These are phyloP conservation scores for Cryphonectria nitschkei DNA, from an alignment of 2,329 filamentous ascomycete genomes.

Conservation along the genomic window DNA sequence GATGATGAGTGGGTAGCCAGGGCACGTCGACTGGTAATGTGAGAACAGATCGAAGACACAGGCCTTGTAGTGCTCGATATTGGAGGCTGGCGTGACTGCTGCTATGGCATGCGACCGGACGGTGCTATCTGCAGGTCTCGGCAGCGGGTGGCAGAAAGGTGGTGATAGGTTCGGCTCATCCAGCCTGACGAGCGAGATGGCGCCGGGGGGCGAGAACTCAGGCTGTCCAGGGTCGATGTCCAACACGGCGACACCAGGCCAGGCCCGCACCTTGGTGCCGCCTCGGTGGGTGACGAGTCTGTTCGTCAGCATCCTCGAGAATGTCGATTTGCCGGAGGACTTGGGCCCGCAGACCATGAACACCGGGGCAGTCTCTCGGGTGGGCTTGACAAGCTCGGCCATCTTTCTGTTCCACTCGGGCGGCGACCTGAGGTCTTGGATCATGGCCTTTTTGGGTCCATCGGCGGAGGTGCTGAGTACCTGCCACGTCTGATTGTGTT, in stretches of 20 bases:
- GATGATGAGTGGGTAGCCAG: conserved; percentile 62
- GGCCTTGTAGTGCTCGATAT: conserved; percentile 67
- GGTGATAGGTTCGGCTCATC: conserved; percentile 65
- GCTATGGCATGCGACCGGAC: conserved; percentile 70
- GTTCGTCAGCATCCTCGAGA: conserved; percentile 69
- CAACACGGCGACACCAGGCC: conserved; percentile 57
- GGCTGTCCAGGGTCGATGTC: conserved; percentile 80
- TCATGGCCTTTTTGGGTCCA: conserved; percentile 49
- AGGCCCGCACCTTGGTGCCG: conserved; percentile 34
- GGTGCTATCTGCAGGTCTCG: conserved; percentile 40
- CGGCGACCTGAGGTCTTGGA: conserved; percentile 60
- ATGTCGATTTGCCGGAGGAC: conserved; percentile 76
- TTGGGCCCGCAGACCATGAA: conserved; percentile 71
- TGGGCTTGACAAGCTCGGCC: conserved; percentile 47
- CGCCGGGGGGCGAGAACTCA: conserved; percentile 72
- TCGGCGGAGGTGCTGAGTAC: conserved; percentile 55
- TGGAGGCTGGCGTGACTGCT: conserved; percentile 65
- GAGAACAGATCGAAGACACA: conserved; percentile 67
- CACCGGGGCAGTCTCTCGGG: conserved; percentile 41
- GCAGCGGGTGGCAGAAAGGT: conserved; percentile 64
- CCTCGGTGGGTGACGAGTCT: conserved; percentile 59
- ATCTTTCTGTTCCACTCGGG: conserved; percentile 65
- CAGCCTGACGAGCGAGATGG: conserved; percentile 68
- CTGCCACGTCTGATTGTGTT: conserved; percentile 20
- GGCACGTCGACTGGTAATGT: conserved; percentile 55